Evolutionary conservation across 371 early-diverging fungal genomes (phyloP).

Genomic region (Mucor saturninus): DNA sequence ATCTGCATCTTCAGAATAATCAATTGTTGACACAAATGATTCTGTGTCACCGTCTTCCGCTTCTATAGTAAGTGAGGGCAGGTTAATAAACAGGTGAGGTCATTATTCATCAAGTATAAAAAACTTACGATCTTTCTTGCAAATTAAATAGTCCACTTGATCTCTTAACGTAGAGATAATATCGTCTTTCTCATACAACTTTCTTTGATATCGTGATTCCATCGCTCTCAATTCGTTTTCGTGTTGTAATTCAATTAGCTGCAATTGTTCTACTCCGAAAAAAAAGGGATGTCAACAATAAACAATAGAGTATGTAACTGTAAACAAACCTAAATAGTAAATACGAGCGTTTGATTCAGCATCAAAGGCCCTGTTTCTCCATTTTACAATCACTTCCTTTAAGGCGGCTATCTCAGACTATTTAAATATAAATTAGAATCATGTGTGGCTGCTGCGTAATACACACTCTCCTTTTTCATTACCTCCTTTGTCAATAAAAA

Average conservation of each 20-base stretch:
- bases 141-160: constrained; percentile 23
- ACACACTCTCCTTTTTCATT: not conserved
- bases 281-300: constrained; percentile 9
- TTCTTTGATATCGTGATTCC: constrained; percentile 21
- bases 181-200: constrained; percentile 23
- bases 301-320: constrained; percentile 1
- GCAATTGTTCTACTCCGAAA: constrained; percentile 15
- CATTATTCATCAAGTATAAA: not conserved
- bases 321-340: constrained; percentile 17
- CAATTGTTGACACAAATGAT: constrained; percentile 15
- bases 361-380: constrained; percentile 25
- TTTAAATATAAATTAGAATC: not conserved
- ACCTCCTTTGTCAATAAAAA: constrained; percentile 34
- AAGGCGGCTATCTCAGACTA: constrained; percentile 33
- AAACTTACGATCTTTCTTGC: constrained; percentile 8
- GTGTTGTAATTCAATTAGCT: constrained; percentile 13
- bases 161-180: constrained; percentile 16
- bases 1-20: constrained; percentile 5
- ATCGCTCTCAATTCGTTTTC: constrained; percentile 17
- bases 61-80: not conserved
- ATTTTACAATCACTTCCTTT: constrained; percentile 25
- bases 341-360: constrained; percentile 8
- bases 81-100: constrained; percentile 11
- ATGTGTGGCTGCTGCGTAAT: not conserved
- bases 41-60: constrained; percentile 10